Base-by-base conservation (phyloP, 192 early-diverging fungal species). In the Lobosporangium transversale region DNA sequence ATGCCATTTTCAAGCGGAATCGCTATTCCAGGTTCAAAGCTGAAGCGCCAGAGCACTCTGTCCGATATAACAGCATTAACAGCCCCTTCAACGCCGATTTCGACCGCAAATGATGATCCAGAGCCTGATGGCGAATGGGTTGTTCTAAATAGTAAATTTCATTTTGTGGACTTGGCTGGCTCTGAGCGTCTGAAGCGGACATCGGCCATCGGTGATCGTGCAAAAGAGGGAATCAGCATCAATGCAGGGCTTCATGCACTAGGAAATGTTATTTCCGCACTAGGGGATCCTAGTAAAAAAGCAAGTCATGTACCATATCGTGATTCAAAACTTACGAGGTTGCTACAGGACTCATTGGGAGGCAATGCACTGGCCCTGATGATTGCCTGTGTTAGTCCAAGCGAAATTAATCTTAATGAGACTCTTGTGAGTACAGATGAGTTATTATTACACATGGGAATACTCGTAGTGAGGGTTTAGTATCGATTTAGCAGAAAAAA, bases 151-250 rank as follows among this genome's bases (percentile, higher is more conserved):
- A 95, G 94, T 31, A 99, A 98, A 80, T 95, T 99, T 58, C 94
- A 97, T 75, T 99, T 99, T 86, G 98, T 99, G 15, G 98, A 99
- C 84, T 81, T 99, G 79, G 98, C 98, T 21, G 98, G 98, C 30
- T 95, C 94, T 48, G 98, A 99, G 82, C 80, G 93, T 33, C 82
- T 99, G 17, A 98, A 98, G 83, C 88, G 93, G 35, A 99, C 97
- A 12, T 87, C 93, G 24, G 95, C 96, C 1, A 91, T 90, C 52
- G 96, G 97, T 29, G 96, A 97, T 49, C 86, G 96, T 49, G 91
- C 92, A 61, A 93, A 93, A 70, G 97, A 99, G 70, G 97, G 97
- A 58, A 98, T 98, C 53, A 92, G 92, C 26, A 99, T 98, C 79
- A 99, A 98, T 79, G 91, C 94, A 33, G 98, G 97, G 5, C 84